Evolutionary conservation across 2,329 filamentous ascomycete genomes (phyloP).

Genomic region (Calonectria leucothoes): DNA sequence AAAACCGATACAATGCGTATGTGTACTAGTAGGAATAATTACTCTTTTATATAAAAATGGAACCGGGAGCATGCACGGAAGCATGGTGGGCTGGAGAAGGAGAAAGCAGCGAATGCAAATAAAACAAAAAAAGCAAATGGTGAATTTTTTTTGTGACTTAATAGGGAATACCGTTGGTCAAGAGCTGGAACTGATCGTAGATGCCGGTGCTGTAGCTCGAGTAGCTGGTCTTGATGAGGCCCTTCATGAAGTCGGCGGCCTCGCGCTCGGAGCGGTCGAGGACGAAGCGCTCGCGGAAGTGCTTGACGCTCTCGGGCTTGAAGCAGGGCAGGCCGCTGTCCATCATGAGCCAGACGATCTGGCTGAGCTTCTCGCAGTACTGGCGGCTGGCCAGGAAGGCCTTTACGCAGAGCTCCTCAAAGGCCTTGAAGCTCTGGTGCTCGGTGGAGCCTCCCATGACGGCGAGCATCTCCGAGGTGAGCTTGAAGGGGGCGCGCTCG

Average conservation of each 20-base stretch:
- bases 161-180: slow-evolving; percentile 98
- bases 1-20: background rate
- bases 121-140: background rate
- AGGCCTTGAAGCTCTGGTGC: slow-evolving; percentile 92
- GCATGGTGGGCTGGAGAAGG: too few relatives aligned
- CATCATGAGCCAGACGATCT: slow-evolving; percentile 95
- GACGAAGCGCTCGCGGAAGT: slow-evolving; percentile 94
- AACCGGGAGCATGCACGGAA: background rate
- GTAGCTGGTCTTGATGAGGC: slow-evolving; percentile 89
- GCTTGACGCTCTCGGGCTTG: slow-evolving; percentile 92
- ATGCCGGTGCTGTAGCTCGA: slow-evolving; percentile 91
- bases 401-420: slow-evolving; percentile 96
- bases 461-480: slow-evolving; percentile 97
- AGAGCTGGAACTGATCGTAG: slow-evolving; percentile 97
- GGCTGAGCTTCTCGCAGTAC: slow-evolving; percentile 87
- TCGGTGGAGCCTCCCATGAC: slow-evolving; percentile 93
- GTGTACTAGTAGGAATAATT: slow-evolving; percentile 12
- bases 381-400: slow-evolving; percentile 90
- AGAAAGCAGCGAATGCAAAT: background rate
- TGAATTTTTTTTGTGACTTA: slow-evolving; percentile 53
- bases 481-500: slow-evolving; percentile 97
- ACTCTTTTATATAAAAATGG: slow-evolving; percentile 5
- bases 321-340: slow-evolving; percentile 97
- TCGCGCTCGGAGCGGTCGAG: slow-evolving; percentile 92
- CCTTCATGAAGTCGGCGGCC: slow-evolving; percentile 93